Base-by-base conservation (phyloP, 345 rosid species). In the Noccaea caerulescens region DNA sequence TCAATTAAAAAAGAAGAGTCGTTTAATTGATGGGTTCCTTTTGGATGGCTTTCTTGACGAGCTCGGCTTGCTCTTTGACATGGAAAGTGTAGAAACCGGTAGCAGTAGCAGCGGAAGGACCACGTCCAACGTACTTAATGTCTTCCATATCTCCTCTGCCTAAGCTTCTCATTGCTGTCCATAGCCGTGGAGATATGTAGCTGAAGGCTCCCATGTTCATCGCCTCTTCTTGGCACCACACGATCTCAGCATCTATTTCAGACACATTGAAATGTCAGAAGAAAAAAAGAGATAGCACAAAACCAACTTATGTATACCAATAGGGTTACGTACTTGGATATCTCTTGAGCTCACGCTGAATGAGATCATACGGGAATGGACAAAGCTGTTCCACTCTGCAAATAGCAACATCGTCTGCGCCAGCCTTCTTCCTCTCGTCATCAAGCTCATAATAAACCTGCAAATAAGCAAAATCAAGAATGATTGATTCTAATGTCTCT, bases 161-260 rank as follows among this genome's bases (percentile, higher is more conserved):
- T 12, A 83, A 59, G 52, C 77, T 65, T 77, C 79, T 82, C 87
- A 85, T 79, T 69, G 92, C 82, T 7, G 89, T 85, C 83, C 82
- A 76, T 30, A 88, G 82, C 52, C 89, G 83, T 0, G 87, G 91
- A 4, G 80, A 54, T 12, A 84, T 68, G 75, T 85, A 83, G 59
- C 36, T 82, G 60, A 83, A 87, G 14, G 86, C 92, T 52, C 96
- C 96, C 93, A 89, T 89, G 84, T 87, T 89, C 91, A 89, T 87
- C 18, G 93, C 87, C 79, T 89, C 96, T 75, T 87, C 92, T 75
- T 87, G 96, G 84, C 91, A 86, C 93, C 96, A 87, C 3, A 86
- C 88, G 0, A 89, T 68, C 82, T 87, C 91, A 0, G 96, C 89
- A 78, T 84, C 91, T 74, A 1, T 66, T 80, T 32, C 33, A 66